A percentile compares a stretch with the other conserved stretches of the same genome.
Evolutionary conservation across 441 rosid species (phyloP).

Genomic region (Pelargonium citronellum): DNA sequence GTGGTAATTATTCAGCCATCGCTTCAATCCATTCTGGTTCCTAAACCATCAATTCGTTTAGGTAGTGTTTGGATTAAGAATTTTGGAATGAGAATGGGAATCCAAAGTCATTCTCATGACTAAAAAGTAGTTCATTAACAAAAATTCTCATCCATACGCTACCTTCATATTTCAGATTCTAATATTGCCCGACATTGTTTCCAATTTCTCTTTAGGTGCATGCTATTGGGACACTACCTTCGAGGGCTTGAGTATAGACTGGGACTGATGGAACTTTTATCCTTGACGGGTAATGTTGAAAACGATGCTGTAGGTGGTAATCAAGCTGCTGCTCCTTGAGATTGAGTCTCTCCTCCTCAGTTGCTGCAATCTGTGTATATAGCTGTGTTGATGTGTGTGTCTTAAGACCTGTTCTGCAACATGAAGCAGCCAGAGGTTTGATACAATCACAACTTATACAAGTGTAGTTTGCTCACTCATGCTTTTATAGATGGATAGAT

Average conservation of each 20-base stretch:
- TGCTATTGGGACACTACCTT: conserved; percentile 83
- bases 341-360: conserved; percentile 7
- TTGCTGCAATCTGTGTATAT: conserved; percentile 29
- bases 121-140: background rate
- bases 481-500: conserved; percentile 22
- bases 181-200: background rate
- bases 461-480: background rate
- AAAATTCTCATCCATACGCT: background rate
- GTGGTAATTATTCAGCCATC: too few species aligned
- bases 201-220: conserved; percentile 46
- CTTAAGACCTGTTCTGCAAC: conserved; percentile 12
- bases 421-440: conserved; percentile 21
- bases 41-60: too few species aligned
- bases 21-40: too few species aligned
- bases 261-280: conserved; percentile 70
- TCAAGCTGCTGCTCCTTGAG: conserved; percentile 38
- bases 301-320: conserved; percentile 35
- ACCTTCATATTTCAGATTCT: background rate
- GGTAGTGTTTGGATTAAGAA: too few species aligned
- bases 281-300: conserved; percentile 40
- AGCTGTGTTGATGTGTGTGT: conserved; percentile 9
- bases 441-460: background rate
- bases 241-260: conserved; percentile 79
- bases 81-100: too few species aligned
- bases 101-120: background rate